phyloP scores from a whole-genome alignment of 129 eudicot genomes.

The Chrysanthemum makinoi region DNA sequence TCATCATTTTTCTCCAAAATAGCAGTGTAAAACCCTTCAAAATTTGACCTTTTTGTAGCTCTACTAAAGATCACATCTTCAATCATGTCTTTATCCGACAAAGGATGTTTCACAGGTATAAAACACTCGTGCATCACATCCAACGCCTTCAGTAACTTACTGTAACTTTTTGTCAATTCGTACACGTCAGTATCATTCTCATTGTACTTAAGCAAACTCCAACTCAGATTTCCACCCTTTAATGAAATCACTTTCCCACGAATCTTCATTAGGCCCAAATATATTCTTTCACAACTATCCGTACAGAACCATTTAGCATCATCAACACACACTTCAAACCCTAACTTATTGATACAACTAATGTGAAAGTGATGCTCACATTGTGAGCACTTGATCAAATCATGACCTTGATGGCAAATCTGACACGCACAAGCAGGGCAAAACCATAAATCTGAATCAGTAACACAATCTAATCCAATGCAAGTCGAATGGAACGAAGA shows the following conservation, averaged over 20 bases:
- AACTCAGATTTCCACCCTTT: conserved; percentile 43
- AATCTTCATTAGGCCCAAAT: conserved; percentile 34
- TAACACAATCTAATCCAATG: conserved; percentile 46
- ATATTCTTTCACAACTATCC: conserved; percentile 47
- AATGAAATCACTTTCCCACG: conserved; percentile 38
- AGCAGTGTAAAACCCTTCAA: conserved; percentile 67
- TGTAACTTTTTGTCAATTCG: conserved; percentile 28
- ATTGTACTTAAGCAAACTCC: conserved; percentile 55
- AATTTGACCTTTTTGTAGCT: conserved; percentile 50
- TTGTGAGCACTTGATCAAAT: conserved; percentile 47
- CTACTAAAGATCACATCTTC: conserved; percentile 69
- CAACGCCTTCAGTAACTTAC: conserved; percentile 54
- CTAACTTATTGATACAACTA: conserved; percentile 43
- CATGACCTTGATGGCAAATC: conserved; percentile 50
- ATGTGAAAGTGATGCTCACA: conserved; percentile 61
- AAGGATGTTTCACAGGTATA: conserved; percentile 48
- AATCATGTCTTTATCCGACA: conserved; percentile 49
- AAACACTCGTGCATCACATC: conserved; percentile 85
- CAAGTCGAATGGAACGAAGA: conserved; percentile 69
- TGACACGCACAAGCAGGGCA: conserved; percentile 79
- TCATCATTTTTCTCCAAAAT: conserved; percentile 62
- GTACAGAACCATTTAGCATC: conserved; percentile 52
- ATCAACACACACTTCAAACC: conserved; percentile 9
- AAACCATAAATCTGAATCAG: conserved; percentile 46
- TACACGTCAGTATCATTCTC: conserved; percentile 19